Conservation (phyloP, 805 yeast genomes). For the Metschnikowia sp. region DNA sequence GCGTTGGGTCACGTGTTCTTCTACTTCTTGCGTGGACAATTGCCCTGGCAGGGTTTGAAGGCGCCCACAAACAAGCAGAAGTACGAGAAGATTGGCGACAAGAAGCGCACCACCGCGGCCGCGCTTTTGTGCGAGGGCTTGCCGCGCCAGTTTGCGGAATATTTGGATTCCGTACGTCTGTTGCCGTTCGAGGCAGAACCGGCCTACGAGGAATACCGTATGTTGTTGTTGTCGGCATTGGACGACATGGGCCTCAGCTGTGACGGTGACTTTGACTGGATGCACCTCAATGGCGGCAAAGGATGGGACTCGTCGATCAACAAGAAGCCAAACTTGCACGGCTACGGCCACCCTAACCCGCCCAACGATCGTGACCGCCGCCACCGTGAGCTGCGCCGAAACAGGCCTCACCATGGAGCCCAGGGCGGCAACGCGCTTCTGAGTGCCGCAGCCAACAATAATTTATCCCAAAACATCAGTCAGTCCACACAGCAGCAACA, state of each 20-base stretch:
- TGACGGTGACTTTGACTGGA: constrained; percentile 78
- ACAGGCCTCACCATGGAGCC: constrained; percentile 32
- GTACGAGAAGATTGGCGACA: constrained; percentile 93
- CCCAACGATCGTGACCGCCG: constrained; percentile 46
- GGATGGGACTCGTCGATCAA: constrained; percentile 80
- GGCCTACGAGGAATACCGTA: constrained; percentile 64
- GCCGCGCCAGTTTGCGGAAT: constrained; percentile 73
- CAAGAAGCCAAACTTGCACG: constrained; percentile 76
- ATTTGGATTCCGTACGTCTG: constrained; percentile 63
- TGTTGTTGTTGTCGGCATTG: constrained; percentile 57
- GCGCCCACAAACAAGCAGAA: constrained; percentile 97
- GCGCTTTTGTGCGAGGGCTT: constrained; percentile 76
- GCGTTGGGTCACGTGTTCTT: constrained; percentile 91
- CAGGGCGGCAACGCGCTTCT: constrained; percentile 13
- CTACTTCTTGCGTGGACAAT: constrained; percentile 90
- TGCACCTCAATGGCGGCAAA: constrained; percentile 71
- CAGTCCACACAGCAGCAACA: constrained; percentile 18
- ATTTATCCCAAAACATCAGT: constrained; percentile 22
- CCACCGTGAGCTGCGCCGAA: constrained; percentile 45
- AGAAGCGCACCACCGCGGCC: constrained; percentile 85
- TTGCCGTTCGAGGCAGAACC: constrained; percentile 79
- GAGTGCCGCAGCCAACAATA: constrained; percentile 17
- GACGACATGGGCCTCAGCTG: constrained; percentile 55
- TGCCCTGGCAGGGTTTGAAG: constrained; percentile 98
- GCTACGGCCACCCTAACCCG: constrained; percentile 73